Evolutionary conservation across 768 basidiomycete genomes (phyloP).

Genomic region (Auricularia sp.): DNA sequence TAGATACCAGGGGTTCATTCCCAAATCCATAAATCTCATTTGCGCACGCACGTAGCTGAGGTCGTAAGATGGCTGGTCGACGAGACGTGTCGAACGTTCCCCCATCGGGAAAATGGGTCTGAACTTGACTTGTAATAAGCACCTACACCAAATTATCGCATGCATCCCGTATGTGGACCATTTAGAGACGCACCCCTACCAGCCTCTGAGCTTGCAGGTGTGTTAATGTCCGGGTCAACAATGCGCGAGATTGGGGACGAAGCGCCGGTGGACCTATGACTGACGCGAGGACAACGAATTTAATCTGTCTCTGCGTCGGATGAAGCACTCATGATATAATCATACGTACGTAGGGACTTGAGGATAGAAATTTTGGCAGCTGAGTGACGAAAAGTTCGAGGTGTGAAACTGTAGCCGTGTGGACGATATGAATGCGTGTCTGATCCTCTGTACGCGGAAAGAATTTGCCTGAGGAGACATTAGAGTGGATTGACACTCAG

Average conservation of each 20-base stretch:
- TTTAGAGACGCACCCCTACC: neutral
- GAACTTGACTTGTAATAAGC: neutral
- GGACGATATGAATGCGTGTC: neutral
- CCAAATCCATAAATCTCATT: too few species aligned
- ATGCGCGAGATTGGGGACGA: neutral
- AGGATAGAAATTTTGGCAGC: neutral
- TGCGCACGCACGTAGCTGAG: neutral
- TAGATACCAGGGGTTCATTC: neutral
- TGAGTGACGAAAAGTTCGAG: neutral
- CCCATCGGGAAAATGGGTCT: neutral
- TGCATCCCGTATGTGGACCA: neutral
- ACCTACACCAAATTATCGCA: neutral
- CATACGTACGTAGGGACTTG: neutral
- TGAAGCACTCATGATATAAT: neutral
- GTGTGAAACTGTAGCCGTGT: neutral
- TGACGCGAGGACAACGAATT: neutral
- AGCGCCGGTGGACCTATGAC: neutral
- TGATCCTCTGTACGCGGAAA: neutral
- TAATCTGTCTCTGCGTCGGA: neutral
- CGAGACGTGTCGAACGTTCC: neutral
- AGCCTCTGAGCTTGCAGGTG: neutral
- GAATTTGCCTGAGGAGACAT: neutral
- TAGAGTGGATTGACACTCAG: neutral
- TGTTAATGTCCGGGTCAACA: neutral
- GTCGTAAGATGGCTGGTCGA: neutral